Evolutionary conservation across 768 basidiomycete genomes (phyloP).

Genomic region (Boletus reticulatus): DNA sequence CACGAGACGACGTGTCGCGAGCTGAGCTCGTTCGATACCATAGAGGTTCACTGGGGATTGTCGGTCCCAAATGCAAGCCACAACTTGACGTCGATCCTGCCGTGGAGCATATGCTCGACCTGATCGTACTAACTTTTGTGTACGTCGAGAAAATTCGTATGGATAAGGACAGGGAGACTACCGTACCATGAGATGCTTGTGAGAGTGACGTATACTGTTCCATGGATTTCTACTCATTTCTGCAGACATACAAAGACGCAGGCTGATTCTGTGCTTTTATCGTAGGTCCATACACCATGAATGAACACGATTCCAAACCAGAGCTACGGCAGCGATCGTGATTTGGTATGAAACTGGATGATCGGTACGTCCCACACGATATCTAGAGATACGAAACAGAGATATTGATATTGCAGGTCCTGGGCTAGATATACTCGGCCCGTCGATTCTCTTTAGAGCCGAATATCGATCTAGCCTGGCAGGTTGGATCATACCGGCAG

Average conservation of each 20-base stretch:
- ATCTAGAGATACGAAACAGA: background rate
- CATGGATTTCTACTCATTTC: background rate
- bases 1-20: constrained; percentile 11
- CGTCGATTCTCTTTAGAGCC: background rate
- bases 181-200: constrained; percentile 1
- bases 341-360: background rate
- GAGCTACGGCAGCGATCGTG: background rate
- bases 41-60: constrained; percentile 17
- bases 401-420: background rate
- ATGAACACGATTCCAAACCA: background rate
- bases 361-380: background rate
- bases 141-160: constrained; percentile 32
- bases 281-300: constrained; percentile 5
- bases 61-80: constrained; percentile 17
- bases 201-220: background rate
- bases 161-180: constrained; percentile 19
- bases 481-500: background rate
- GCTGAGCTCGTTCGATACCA: constrained; percentile 22
- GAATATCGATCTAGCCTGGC: constrained; percentile 15
- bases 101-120: constrained; percentile 26
- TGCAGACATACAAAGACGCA: background rate
- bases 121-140: constrained; percentile 29
- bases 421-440: background rate
- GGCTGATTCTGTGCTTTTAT: constrained; percentile 7
- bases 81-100: constrained; percentile 18